Base-by-base conservation (phyloP, 1,284 basidiomycete species). In the Kalmanozyma brasiliensis region DNA sequence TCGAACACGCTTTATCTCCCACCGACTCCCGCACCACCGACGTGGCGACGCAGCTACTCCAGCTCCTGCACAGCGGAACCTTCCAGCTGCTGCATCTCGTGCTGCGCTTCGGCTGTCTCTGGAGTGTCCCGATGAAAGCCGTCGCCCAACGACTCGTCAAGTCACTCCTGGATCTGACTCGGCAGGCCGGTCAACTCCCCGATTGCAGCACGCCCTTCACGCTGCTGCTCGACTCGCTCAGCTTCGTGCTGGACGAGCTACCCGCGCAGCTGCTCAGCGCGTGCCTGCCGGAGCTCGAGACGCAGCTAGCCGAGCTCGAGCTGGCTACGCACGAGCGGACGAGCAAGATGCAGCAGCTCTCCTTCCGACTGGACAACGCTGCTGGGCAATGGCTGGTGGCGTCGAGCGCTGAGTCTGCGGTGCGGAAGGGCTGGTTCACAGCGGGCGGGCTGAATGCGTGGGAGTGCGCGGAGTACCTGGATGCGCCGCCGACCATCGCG, bases 401-500 rank as follows among this genome's bases (percentile, higher is more conserved):
- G 1, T 32, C 49, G 13, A 58, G 51, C 46, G 58, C 62, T 14
- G 43, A 48, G 4, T 52, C 58, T 24, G 67, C 67, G 9, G 23
- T 65, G 9, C 42, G 42, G 41, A 29, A 37, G 11, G 67, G 67
- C 4, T 71, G 63, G 63, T 71, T 48, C n/a, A 47, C 52, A 9
- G 34, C 58, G 26, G 58, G 52, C 2, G 59, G 51, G 20, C n/a
- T 55, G 47, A 60, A 58, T 41, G 59, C 68, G 13, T 71, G 63
- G 68, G 63, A 71, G 17, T 67, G 68, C 26, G 59, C 58, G 11
- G 68, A 71, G 49, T 71, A 71, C 36, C 42, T 71, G 19, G 63
- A 66, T 22, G 49, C 37, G 20, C 43, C 51, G 3, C 44, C 49
- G 30, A 19, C 46, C 9, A 47, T 30, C 8, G 23, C 37, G 10